Percentiles rank a stretch among this genome's conserved stretches.
These are phyloP conservation scores for Plasmodium gallinaceum DNA, from an alignment of 169 alveolate genomes.

Conservation along the genomic window DNA sequence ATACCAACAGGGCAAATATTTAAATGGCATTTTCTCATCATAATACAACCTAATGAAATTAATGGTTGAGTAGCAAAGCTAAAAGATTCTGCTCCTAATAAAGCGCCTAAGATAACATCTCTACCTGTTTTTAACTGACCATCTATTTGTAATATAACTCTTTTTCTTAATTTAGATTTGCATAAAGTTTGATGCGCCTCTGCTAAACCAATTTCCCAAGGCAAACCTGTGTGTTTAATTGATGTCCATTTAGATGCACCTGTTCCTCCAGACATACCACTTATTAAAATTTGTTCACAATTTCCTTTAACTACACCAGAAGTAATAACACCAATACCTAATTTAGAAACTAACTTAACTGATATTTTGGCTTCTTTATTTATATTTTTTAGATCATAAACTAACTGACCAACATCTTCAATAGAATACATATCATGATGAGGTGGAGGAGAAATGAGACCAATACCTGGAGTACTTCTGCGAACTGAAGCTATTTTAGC, in stretches of 20 bases:
- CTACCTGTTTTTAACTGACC: slow-evolving; percentile 87
- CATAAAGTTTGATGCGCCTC: slow-evolving; percentile 85
- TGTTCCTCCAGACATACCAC: slow-evolving; percentile 88
- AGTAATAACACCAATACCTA: slow-evolving; percentile 87
- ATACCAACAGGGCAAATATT: slow-evolving; percentile 89
- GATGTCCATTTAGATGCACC: slow-evolving; percentile 89
- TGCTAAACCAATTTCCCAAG: slow-evolving; percentile 90
- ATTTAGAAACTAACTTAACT: slow-evolving; percentile 86
- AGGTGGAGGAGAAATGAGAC: slow-evolving; percentile 88
- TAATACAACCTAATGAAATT: slow-evolving; percentile 87
- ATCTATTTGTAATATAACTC: slow-evolving; percentile 84
- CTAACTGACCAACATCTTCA: slow-evolving; percentile 88
- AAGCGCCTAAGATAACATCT: slow-evolving; percentile 85
- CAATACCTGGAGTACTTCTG: slow-evolving; percentile 87
- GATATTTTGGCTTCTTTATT: slow-evolving; percentile 85
- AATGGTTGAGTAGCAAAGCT: slow-evolving; percentile 87
- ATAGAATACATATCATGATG: slow-evolving; percentile 90
- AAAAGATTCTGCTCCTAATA: slow-evolving; percentile 87
- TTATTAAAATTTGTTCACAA: slow-evolving; percentile 84
- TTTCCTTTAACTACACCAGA: slow-evolving; percentile 88
- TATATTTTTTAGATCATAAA: slow-evolving; percentile 85
- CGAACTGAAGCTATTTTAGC: slow-evolving; percentile 87
- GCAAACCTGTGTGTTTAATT: slow-evolving; percentile 86
- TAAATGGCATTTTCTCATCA: slow-evolving; percentile 90
- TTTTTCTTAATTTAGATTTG: slow-evolving; percentile 81